Evolutionary conservation across 805 yeast species (phyloP), one percentile per base, ranked within the genome.

Genomic region (Candida xiaguanensis): DNA sequence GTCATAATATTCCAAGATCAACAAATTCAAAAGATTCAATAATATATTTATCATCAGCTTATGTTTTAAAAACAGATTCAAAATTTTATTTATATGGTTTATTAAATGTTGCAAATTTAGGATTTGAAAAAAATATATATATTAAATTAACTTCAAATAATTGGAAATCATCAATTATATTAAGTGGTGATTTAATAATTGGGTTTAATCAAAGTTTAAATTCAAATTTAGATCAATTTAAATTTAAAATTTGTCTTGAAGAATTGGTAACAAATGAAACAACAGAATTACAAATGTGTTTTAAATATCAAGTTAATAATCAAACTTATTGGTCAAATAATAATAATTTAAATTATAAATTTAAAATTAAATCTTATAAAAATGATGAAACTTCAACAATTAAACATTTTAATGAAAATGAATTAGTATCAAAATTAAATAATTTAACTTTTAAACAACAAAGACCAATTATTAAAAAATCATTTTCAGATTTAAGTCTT

Each of bases 121-220:
- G 63, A 2, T 66, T 54, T 43, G 70, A 65, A 42, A 68, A 68
- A 48, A 39, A 44, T 5, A 42, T 67, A 22, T 49, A 55, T 26
- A 50, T 79, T 25, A 77, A 75, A 49, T 56, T 77, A 42, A 70
- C 82, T 3, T 57, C 65, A 39, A 74, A 79, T 56, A 54, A 65
- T 41, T 80, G 74, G 74, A 61, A 65, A 36, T 68, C 73, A 20
- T 53, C 47, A 41, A 38, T 55, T 28, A 46, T 53, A 8, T 48
- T 60, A 39, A 51, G 56, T 35, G 56, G 53, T 30, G 39, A 47
- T 17, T 44, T 55, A 13, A 49, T 47, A 22, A 35, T 36, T 6
- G 14, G 31, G 4, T 52, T 39, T 36, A 31, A 40, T 14, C 29
- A 39, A 16, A 41, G 44, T 9, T 17, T 45, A 2, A 34, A 34